Base-by-base conservation (phyloP, 805 yeast species). In the Metschnikowia drakensbergensis region DNA sequence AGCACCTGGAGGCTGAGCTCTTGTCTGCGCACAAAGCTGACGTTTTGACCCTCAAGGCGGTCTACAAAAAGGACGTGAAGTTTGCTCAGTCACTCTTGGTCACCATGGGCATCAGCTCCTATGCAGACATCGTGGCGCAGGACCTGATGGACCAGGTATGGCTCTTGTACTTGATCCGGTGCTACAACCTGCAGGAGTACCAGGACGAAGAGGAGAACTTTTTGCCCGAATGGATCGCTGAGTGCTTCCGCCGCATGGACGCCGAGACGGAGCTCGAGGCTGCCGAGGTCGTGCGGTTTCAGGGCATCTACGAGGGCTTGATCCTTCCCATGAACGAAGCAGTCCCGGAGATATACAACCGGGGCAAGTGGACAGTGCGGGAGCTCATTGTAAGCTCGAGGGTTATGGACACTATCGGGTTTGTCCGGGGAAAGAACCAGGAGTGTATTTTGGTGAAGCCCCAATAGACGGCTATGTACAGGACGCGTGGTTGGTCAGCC, bases 111-210 rank as follows among this genome's bases (percentile, higher is more conserved):
- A 73, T 81, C 8, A 63, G 76, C 3, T 70, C 73, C 22, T 81
- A 75, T 55, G 83, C 80, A 4, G 81, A 79, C 40, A 57, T 86
- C 11, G 58, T 75, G 2, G 70, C 64, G 3, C 69, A 77, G 37
- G 70, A 74, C 37, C 71, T 81, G 40, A 66, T 81, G 49, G 83
- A 82, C 48, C 85, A 83, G 54, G 76, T 78, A 2, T 68, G 86
- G 63, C 62, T 83, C 22, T 63, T 86, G 35, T 86, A 84, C 80
- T 67, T 86, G 26, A 78, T 86, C 32, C 72, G 89, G 55, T 76
- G 80, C 49, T 67, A 72, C 48, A 84, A 83, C 59, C 69, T 67
- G 39, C 55, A 60, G 3, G 63, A 60, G 11, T 70, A 73, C 47
- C 47, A 45, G 6, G 60, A 57, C 7, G 63, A 37, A 7, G 39